These are phyloP conservation scores for Pseudevernia furfuracea DNA, from an alignment of 495 filamentous ascomycete species.

Conservation along the genomic window DNA sequence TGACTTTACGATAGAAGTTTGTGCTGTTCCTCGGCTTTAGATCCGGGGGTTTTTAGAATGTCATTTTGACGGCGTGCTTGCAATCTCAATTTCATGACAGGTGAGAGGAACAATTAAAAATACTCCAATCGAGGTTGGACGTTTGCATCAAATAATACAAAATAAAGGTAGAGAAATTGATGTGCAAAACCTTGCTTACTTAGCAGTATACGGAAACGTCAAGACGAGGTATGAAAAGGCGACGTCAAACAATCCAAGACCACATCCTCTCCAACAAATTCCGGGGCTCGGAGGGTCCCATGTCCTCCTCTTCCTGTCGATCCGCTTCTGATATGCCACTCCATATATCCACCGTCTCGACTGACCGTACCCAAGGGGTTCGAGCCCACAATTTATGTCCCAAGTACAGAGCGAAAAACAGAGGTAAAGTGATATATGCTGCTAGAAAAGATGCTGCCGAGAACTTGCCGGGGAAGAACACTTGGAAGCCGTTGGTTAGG, in stretches of 20 bases:
- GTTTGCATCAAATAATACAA: too few relatives aligned
- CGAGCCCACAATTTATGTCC: slow-evolving; percentile 50
- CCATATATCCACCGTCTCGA: slow-evolving; percentile 37
- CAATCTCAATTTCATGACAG: background rate
- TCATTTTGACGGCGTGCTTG: too few relatives aligned
- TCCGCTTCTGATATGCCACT: slow-evolving; percentile 47
- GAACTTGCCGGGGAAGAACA: slow-evolving; percentile 33
- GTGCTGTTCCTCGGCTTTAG: background rate
- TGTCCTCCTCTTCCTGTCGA: slow-evolving; percentile 36
- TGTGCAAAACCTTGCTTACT: background rate
- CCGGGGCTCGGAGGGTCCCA: slow-evolving; percentile 30
- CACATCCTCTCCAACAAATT: slow-evolving; percentile 38
- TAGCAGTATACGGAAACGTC: background rate
- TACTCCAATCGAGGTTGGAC: background rate
- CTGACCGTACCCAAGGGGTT: slow-evolving; percentile 21
- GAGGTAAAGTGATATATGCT: slow-evolving; percentile 53
- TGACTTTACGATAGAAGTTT: background rate
- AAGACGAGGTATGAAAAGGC: background rate
- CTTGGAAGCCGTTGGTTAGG: slow-evolving; percentile 33
- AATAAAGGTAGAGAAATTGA: background rate
- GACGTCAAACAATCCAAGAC: slow-evolving; percentile 36
- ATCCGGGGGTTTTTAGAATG: background rate
- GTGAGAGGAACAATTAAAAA: background rate
- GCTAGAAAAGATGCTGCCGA: slow-evolving; percentile 45
- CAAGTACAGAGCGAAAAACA: slow-evolving; percentile 50